A percentile compares a stretch with the other conserved stretches of the same genome.
Evolutionary conservation across 1,139 yeast genomes (phyloP).

Genomic region (Suhomyces ambrosiae): DNA sequence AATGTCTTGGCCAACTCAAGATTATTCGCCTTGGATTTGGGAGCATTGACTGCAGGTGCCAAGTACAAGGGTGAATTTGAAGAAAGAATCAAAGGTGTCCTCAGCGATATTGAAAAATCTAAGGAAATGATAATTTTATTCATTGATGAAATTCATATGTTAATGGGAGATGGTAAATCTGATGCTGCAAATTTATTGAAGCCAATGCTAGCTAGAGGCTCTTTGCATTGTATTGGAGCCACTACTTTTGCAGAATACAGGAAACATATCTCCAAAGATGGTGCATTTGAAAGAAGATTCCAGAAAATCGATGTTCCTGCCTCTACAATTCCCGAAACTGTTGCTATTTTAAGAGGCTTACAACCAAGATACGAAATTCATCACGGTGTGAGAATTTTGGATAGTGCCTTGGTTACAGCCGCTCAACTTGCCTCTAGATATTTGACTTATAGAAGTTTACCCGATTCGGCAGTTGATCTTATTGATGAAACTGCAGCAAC

Average conservation of each 20-base stretch:
- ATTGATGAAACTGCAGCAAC: constrained; percentile 97
- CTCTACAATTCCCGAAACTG: constrained; percentile 88
- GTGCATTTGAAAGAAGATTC: constrained; percentile 98
- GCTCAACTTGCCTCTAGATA: constrained; percentile 95
- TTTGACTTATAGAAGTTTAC: constrained; percentile 91
- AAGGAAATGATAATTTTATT: constrained; percentile 83
- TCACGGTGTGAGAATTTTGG: constrained; percentile 96
- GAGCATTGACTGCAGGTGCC: constrained; percentile 97
- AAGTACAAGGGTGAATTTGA: constrained; percentile 98
- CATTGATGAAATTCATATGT: constrained; percentile 97
- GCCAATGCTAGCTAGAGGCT: constrained; percentile 97
- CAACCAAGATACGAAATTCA: constrained; percentile 96
- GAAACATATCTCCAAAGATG: constrained; percentile 90
- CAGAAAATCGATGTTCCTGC: constrained; percentile 96
- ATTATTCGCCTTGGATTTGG: constrained; percentile 85
- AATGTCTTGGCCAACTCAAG: constrained; percentile 77
- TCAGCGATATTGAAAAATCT: constrained; percentile 89
- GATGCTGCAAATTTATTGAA: constrained; percentile 96
- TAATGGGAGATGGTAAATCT: constrained; percentile 95
- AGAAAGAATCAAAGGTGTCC: constrained; percentile 94
- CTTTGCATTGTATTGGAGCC: constrained; percentile 96
- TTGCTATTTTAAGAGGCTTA: constrained; percentile 93
- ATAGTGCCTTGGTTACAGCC: constrained; percentile 91
- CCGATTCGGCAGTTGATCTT: constrained; percentile 96
- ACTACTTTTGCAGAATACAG: constrained; percentile 95